Evolutionary conservation across 257 asterid genomes (phyloP).

Genomic region (Nicotiana paniculata): DNA sequence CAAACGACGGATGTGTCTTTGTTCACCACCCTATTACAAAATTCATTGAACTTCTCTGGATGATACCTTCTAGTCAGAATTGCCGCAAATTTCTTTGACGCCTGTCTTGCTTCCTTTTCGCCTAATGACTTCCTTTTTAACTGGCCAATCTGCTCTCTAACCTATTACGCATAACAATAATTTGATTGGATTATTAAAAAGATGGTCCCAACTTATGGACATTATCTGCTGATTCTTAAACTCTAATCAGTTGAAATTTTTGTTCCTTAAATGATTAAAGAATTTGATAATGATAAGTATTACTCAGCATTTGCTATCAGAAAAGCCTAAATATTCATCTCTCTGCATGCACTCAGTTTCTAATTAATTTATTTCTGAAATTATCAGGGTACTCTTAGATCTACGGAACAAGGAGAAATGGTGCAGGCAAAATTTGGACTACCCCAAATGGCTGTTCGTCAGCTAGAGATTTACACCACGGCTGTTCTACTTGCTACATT

Average conservation of each 20-base stretch:
- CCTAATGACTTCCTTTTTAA: not conserved
- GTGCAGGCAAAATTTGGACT: constrained; percentile 96
- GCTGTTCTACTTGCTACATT: constrained; percentile 92
- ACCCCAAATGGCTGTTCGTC: constrained; percentile 91
- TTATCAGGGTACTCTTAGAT: constrained; percentile 77
- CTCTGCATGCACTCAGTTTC: not conserved
- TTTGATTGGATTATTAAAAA: not conserved
- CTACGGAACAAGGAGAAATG: constrained; percentile 99
- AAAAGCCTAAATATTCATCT: not conserved
- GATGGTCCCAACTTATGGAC: not conserved
- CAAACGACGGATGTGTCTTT: not conserved
- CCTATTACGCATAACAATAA: not conserved
- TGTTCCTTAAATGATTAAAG: not conserved
- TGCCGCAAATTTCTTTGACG: not conserved
- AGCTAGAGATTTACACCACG: constrained; percentile 88
- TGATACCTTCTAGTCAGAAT: not conserved
- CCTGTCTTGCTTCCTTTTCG: not conserved
- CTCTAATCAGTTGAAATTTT: not conserved
- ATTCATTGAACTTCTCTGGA: not conserved
- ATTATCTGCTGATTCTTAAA: not conserved
- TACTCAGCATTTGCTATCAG: not conserved
- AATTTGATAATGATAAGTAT: not conserved
- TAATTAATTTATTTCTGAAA: not conserved
- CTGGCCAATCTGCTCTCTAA: not conserved
- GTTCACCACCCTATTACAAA: not conserved